phyloP scores from a whole-genome alignment of 345 rosid genomes.

The Gossypium raimondii region DNA sequence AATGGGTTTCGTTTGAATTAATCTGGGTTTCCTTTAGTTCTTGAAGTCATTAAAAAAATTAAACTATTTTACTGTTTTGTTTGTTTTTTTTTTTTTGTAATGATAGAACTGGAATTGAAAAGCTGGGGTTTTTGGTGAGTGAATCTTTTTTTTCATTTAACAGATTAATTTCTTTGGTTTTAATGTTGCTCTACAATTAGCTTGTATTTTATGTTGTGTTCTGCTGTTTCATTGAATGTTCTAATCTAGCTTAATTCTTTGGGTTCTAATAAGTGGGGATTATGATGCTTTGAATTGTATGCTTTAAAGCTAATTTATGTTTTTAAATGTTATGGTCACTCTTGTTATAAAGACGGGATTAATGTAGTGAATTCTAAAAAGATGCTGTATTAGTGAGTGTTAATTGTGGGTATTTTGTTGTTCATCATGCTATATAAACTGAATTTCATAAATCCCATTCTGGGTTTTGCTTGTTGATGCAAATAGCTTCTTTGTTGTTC shows the following conservation, averaged over 20 bases:
- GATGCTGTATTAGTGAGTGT: background rate
- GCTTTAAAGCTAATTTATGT: background rate
- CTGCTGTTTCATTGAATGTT: background rate
- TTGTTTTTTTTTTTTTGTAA: no score
- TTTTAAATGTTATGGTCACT: background rate
- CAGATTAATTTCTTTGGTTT: background rate
- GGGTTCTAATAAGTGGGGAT: background rate
- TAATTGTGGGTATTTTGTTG: no score
- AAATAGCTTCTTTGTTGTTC: background rate
- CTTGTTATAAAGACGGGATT: background rate
- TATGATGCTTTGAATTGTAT: background rate
- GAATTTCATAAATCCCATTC: background rate
- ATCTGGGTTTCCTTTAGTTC: no score
- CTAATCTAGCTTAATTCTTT: background rate
- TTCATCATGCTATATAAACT: background rate
- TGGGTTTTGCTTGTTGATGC: conserved; percentile 2
- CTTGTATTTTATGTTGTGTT: background rate
- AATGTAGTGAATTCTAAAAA: background rate
- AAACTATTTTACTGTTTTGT: no score
- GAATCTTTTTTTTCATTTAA: background rate
- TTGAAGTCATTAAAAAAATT: no score
- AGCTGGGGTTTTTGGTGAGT: no score
- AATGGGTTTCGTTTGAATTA: no score
- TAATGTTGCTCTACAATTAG: conserved; percentile 2
- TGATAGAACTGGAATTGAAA: no score